Percentiles rank a stretch among this genome's conserved stretches.
phyloP scores from a whole-genome alignment of 202 grass and related monocot genomes.

The Zoysia matrella region DNA sequence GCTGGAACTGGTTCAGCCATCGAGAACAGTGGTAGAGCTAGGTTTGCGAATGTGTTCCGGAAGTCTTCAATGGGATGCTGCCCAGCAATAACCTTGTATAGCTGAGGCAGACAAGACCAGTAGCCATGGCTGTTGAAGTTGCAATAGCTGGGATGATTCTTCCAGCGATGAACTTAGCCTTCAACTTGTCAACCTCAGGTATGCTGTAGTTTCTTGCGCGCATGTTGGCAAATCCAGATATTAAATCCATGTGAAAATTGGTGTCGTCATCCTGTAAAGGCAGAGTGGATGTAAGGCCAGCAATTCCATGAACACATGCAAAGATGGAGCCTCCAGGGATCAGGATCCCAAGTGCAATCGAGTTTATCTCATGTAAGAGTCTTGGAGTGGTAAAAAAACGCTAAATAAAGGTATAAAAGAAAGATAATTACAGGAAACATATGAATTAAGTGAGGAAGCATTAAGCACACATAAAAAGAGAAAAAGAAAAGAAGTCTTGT shows the following conservation, averaged over 20 bases:
- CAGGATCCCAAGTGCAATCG: background rate
- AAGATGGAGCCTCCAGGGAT: background rate
- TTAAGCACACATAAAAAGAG: too few relatives aligned
- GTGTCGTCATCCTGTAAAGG: conserved; percentile 57
- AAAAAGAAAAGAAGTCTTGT: background rate
- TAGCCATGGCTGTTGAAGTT: conserved; percentile 64
- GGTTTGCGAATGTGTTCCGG: conserved; percentile 61
- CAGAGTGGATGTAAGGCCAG: background rate
- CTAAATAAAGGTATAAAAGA: too few relatives aligned
- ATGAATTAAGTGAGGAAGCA: too few relatives aligned
- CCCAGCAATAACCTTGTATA: conserved; percentile 58
- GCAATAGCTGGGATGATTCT: conserved; percentile 60
- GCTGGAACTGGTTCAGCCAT: conserved; percentile 60
- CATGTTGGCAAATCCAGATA: conserved; percentile 62
- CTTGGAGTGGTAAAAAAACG: too few relatives aligned
- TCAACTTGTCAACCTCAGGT: conserved; percentile 58
- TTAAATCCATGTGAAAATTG: conserved; percentile 65
- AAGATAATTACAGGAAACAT: too few relatives aligned
- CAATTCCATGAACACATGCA: background rate
- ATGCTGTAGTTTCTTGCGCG: conserved; percentile 66
- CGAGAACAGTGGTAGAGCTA: conserved; percentile 56
- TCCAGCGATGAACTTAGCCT: conserved; percentile 60
- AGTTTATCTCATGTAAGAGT: background rate
- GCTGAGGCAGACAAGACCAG: conserved; percentile 57
- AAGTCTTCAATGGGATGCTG: conserved; percentile 55